Percentiles rank a stretch among this genome's conserved stretches.
Conservation (phyloP, 1,284 basidiomycete species). For the Cystobasidium slooffiae region DNA sequence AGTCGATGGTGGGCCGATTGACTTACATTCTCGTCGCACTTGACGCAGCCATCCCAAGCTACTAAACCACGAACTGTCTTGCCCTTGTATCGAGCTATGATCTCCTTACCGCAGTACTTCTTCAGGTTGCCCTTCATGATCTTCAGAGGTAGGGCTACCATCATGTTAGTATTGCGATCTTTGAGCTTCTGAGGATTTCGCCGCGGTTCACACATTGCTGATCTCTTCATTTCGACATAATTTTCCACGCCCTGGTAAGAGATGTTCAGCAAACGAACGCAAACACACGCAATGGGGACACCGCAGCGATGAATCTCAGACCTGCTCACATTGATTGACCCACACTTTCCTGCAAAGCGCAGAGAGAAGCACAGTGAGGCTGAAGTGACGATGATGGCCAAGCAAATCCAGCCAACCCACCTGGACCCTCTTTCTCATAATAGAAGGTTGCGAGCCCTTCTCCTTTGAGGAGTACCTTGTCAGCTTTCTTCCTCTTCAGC, state of each 20-base stretch:
- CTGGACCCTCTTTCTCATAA: constrained; percentile 3
- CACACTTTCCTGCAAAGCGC: constrained; percentile 18
- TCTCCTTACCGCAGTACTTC: constrained; percentile 35
- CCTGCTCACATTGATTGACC: constrained; percentile 19
- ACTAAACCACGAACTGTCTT: constrained; percentile 16
- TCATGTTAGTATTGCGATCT: constrained; percentile 15
- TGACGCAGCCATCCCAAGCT: constrained; percentile 36
- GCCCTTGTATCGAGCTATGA: constrained; percentile 17
- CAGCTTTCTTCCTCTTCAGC: neutral
- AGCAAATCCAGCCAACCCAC: neutral
- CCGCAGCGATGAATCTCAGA: neutral
- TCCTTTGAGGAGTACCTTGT: neutral
- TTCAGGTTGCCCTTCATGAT: constrained; percentile 21
- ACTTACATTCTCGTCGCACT: constrained; percentile 25
- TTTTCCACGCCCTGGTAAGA: constrained; percentile 12
- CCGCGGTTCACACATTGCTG: constrained; percentile 25
- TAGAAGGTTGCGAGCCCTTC: neutral
- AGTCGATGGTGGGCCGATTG: neutral
- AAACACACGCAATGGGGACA: neutral
- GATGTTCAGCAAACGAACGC: neutral
- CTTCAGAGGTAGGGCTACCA: constrained; percentile 26
- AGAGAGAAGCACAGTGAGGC: neutral
- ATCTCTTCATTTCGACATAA: constrained; percentile 14
- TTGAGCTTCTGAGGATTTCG: constrained; percentile 7
- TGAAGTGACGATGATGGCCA: neutral